Evolutionary conservation across 306 rosid genomes (phyloP), one percentile per base, ranked within the genome.

Genomic region (Prunus mongolica): DNA sequence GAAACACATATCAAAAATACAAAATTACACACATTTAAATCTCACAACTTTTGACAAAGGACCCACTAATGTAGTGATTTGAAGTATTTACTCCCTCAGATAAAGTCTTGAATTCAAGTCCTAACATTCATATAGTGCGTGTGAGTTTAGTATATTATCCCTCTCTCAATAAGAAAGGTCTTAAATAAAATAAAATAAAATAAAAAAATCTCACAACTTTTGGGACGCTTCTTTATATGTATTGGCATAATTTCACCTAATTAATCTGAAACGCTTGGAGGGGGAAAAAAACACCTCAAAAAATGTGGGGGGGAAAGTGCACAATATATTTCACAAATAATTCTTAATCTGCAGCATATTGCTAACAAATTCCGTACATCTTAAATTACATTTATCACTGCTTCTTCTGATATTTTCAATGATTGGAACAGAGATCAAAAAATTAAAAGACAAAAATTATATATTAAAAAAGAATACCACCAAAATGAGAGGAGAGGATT

Each of bases 311-410:
- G 9, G 4, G 61, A 65, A 76, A 84, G 85, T 76, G 80, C 70
- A 87, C 72, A 71, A 79, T 82, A 86, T 83, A 79, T 80, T 89
- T 81, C 88, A 85, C 87, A 86, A 67, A 82, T 78, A 86, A 83
- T 81, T 86, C 91, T 81, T 87, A 80, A 83, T 67, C 88, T 79
- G 84, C 80, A 82, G 80, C 84, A 74, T 78, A 82, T 80, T 71
- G 79, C 97, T 89, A 89, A 86, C 81, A 87, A 83, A 84, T 67
- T 83, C 79, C 84, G 76, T 88, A 80, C 89, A 78, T 65, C 79
- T 64, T 79, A 84, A 65, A 85, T 89, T 87, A 87, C 88, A 89
- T 79, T 88, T 72, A 86, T 80, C 67, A 80, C 87, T 65, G 88
- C 87, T 89, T 83, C 79, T 82, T 76, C 84, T 82, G 78, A 72